These are phyloP conservation scores for Jamesozyma lodderae DNA, from an alignment of 805 yeast genomes.

Conservation along the genomic window DNA sequence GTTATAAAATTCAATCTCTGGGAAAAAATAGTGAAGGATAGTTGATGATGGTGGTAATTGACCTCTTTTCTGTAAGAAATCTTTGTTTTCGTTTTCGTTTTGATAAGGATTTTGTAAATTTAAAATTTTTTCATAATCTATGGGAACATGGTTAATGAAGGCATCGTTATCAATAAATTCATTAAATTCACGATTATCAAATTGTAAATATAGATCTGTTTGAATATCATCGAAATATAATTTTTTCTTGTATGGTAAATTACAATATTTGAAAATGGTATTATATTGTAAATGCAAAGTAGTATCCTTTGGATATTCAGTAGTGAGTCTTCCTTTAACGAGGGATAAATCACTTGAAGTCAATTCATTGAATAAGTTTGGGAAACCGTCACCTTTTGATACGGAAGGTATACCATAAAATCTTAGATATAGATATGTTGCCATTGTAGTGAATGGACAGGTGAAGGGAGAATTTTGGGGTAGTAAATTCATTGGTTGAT, in stretches of 20 bases:
- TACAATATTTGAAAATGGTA: constrained; percentile 25
- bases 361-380: constrained; percentile 14
- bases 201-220: not conserved
- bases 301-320: constrained; percentile 26
- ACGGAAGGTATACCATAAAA: constrained; percentile 23
- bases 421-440: constrained; percentile 23
- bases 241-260: constrained; percentile 24
- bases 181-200: constrained; percentile 3
- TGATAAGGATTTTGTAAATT: constrained; percentile 15
- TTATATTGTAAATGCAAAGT: constrained; percentile 24
- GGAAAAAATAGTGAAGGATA: constrained; percentile 22
- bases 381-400: constrained; percentile 27
- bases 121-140: constrained; percentile 18
- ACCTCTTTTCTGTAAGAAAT: constrained; percentile 2
- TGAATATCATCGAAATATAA: constrained; percentile 16
- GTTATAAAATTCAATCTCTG: constrained; percentile 23
- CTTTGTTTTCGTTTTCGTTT: not conserved
- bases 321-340: constrained; percentile 20
- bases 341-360: constrained; percentile 10
- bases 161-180: constrained; percentile 4
- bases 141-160: constrained; percentile 19
- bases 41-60: constrained; percentile 9
- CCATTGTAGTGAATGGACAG: constrained; percentile 26
- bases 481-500: constrained; percentile 13
- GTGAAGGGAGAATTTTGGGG: constrained; percentile 21